Base-by-base conservation (phyloP, 306 rosid genomes). In the Prunus davidiana region DNA sequence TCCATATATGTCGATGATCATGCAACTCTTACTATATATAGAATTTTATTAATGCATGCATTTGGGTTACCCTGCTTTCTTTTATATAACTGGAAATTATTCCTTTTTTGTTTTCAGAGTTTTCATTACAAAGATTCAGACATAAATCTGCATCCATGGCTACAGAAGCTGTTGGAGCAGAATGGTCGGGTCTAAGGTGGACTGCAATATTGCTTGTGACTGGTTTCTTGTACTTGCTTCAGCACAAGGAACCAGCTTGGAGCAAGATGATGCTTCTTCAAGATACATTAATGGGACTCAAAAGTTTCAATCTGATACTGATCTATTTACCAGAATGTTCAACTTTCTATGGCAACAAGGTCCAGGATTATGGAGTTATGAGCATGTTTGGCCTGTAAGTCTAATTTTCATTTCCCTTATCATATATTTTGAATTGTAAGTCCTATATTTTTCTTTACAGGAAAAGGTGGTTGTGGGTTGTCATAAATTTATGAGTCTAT, bases 341-440 rank as follows among this genome's bases (percentile, higher is more conserved):
- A 82, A 67, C 69, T 84, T 84, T 84, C 74, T 88, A 32, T 87
- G 92, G 87, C 84, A 84, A 61, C 13, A 83, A 0, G 73, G 20
- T 34, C 79, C 43, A 34, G 7, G 78, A 22, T 22, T 22, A 22
- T 22, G 22, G 5, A 85, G 91, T 51, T 91, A 89, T 74, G 83
- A 76, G 18, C 91, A 85, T 56, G 91, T 89, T 69, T 91, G 97
- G 97, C 97, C 97, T 68, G 97, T 91, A 78, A 82, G 81, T 78
- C 15, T 9, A 6, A 13, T 66, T 24, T 72, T 77, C 60, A 30
- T 28, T 58, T 46, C 61, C 43, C 55, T 41, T 32, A 3, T 11
- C 30, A 22, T 47, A 34, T 74, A 38, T 73, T 55, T 5, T 69
- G 50, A 66, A 10, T 56, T 67, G 65, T 49, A 74, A 73, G 68